These are phyloP conservation scores for Asclepias syriaca DNA, from an alignment of 257 asterid genomes.

Conservation along the genomic window DNA sequence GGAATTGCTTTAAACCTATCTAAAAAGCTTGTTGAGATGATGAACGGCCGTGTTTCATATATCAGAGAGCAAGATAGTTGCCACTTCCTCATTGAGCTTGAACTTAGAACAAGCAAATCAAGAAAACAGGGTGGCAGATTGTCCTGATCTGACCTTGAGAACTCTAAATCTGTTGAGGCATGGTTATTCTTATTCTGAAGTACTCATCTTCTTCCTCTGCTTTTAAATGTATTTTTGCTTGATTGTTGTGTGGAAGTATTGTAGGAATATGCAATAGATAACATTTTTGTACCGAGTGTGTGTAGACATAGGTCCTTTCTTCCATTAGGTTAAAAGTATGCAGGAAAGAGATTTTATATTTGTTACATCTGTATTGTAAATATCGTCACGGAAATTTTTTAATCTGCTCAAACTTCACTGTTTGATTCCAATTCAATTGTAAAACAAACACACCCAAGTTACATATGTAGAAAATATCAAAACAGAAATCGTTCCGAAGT, in stretches of 20 bases:
- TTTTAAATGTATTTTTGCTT: not conserved
- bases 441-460: too few species aligned
- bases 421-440: too few species aligned
- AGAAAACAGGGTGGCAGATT: conserved; percentile 12
- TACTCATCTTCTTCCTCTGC: not conserved
- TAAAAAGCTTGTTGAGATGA: conserved; percentile 37
- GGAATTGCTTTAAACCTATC: conserved; percentile 48
- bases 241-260: not conserved
- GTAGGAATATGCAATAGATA: not conserved
- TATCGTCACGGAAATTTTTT: too few species aligned
- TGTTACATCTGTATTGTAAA: too few species aligned
- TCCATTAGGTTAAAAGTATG: too few species aligned
- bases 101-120: conserved; percentile 26
- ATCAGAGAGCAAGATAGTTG: conserved; percentile 36
- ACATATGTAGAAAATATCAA: too few species aligned
- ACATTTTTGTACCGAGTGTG: not conserved
- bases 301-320: not conserved
- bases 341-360: too few species aligned
- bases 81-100: conserved; percentile 43
- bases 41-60: conserved; percentile 50
- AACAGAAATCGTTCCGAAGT: too few species aligned
- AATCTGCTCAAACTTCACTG: too few species aligned
- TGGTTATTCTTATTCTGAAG: not conserved
- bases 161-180: not conserved
- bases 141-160: not conserved